These are phyloP conservation scores for Suaeda aralocaspica DNA, from an alignment of 148 eudicot genomes.

Conservation along the genomic window DNA sequence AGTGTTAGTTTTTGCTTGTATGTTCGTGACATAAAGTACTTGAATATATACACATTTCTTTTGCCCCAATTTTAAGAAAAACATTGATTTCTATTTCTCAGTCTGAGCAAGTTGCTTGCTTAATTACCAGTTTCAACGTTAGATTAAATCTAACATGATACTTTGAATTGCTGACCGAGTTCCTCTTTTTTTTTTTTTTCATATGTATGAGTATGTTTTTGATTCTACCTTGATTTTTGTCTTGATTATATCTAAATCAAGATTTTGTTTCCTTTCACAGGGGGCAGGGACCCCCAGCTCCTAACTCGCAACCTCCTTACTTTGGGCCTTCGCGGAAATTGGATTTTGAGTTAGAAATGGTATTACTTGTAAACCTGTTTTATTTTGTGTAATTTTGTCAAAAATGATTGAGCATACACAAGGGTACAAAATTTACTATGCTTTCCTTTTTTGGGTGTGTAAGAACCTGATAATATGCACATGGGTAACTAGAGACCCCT, in stretches of 20 bases:
- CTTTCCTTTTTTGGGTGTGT: neutral
- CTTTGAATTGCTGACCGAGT: too few relatives aligned
- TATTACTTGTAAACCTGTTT: slow-evolving; percentile 11
- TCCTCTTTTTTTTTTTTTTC: too few relatives aligned
- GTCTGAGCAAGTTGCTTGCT: too few relatives aligned
- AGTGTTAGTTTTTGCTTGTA: too few relatives aligned
- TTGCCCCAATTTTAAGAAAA: too few relatives aligned
- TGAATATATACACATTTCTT: too few relatives aligned
- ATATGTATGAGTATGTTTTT: too few relatives aligned
- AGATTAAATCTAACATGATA: too few relatives aligned
- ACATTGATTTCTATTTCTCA: too few relatives aligned
- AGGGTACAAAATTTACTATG: neutral
- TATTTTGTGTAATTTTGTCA: neutral
- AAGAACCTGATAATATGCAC: neutral
- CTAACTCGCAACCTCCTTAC: slow-evolving; percentile 55
- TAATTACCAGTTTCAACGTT: too few relatives aligned
- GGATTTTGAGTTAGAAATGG: slow-evolving; percentile 99
- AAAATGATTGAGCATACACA: neutral
- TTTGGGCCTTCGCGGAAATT: slow-evolving; percentile 89
- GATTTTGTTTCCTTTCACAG: slow-evolving; percentile 37
- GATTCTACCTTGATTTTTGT: too few relatives aligned
- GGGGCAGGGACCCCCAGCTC: slow-evolving; percentile 83
- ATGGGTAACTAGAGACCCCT: neutral
- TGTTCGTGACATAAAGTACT: too few relatives aligned
- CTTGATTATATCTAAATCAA: neutral